phyloP scores from a whole-genome alignment of 1,139 yeast species.

The Pichia sp. region DNA sequence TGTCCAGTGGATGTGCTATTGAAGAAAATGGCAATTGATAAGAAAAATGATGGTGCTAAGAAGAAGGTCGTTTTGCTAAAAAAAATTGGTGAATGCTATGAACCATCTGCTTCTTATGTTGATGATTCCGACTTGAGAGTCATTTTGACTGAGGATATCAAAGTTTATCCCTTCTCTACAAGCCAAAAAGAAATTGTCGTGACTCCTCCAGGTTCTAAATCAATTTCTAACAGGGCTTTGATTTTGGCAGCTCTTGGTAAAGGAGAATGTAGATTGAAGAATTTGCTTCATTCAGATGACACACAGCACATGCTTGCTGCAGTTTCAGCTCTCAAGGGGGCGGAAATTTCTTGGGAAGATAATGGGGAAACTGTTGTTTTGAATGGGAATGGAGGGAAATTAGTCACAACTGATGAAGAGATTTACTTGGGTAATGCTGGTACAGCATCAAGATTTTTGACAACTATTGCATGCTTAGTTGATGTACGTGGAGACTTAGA shows the following conservation, averaged over 20 bases:
- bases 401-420: conserved; percentile 56
- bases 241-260: conserved; percentile 86
- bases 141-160: conserved; percentile 77
- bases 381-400: conserved; percentile 79
- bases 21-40: conserved; percentile 89
- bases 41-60: conserved; percentile 89
- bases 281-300: conserved; percentile 90
- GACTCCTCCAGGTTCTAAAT: conserved; percentile 94
- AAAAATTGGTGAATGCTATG: conserved; percentile 83
- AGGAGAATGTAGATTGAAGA: conserved; percentile 79
- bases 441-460: conserved; percentile 91
- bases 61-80: conserved; percentile 84
- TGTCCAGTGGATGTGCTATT: conserved; percentile 71
- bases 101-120: conserved; percentile 81
- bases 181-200: conserved; percentile 44
- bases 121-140: conserved; percentile 76
- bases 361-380: conserved; percentile 86
- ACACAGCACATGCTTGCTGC: conserved; percentile 94
- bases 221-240: conserved; percentile 92
- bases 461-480: conserved; percentile 85
- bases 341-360: conserved; percentile 72
- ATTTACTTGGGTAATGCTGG: conserved; percentile 96
- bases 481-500: conserved; percentile 40
- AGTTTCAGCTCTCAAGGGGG: conserved; percentile 73
- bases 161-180: conserved; percentile 53